phyloP scores from a whole-genome alignment of 805 yeast genomes.

The Yamadazyma sp. region DNA sequence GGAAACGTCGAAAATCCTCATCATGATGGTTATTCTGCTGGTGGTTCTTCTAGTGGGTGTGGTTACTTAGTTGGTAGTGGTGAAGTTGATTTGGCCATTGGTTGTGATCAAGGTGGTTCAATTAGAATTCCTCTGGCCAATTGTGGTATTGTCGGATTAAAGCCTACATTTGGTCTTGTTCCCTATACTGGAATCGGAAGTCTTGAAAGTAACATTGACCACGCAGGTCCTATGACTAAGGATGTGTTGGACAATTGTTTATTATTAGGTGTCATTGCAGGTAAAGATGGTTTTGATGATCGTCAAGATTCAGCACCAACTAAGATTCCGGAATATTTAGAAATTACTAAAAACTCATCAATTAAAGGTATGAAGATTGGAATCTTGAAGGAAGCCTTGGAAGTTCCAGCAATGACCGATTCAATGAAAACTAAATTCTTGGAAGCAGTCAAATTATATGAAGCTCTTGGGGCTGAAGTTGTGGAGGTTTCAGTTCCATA shows the following conservation, averaged over 20 bases:
- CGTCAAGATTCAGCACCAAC: conserved; percentile 14
- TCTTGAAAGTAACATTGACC: conserved; percentile 14
- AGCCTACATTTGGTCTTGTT: conserved; percentile 32
- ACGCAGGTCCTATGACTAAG: conserved; percentile 16
- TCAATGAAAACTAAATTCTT: conserved; percentile 11
- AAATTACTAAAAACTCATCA: conserved; percentile 7
- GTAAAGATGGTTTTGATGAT: conserved; percentile 16
- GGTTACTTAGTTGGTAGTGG: conserved; percentile 45
- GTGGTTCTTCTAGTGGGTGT: conserved; percentile 56
- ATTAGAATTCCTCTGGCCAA: conserved; percentile 47
- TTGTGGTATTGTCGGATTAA: conserved; percentile 41
- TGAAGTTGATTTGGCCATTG: conserved; percentile 52
- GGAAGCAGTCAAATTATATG: conserved; percentile 11
- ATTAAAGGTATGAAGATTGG: conserved; percentile 16
- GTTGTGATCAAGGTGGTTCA: conserved; percentile 55
- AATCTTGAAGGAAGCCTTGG: conserved; percentile 14
- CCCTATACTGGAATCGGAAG: conserved; percentile 16
- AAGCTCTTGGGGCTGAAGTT: conserved; percentile 15
- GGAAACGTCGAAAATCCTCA: conserved; percentile 16
- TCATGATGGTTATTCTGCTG: conserved; percentile 20
- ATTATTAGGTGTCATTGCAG: conserved; percentile 14
- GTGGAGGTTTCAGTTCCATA: conserved; percentile 15
- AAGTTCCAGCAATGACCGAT: conserved; percentile 14
- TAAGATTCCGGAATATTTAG: conserved; percentile 11
- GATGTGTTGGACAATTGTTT: conserved; percentile 13